phyloP scores from a whole-genome alignment of 2,329 filamentous ascomycete genomes.

The Colletotrichum lentis region DNA sequence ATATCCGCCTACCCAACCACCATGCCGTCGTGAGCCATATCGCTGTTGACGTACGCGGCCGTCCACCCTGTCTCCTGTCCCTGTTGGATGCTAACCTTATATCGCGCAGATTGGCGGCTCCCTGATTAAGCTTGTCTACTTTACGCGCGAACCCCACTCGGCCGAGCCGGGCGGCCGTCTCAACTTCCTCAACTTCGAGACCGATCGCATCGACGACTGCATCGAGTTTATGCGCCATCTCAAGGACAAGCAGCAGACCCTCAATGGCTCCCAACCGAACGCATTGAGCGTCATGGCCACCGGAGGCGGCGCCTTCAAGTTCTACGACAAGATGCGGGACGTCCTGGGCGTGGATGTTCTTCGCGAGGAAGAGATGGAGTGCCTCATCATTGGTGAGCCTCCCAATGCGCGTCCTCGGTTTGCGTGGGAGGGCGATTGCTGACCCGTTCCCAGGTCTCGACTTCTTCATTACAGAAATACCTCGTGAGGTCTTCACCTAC shows the following conservation, averaged over 20 bases:
- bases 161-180: slow-evolving; percentile 85
- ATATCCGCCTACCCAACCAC: slow-evolving; percentile 96
- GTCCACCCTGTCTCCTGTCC: slow-evolving; percentile 38
- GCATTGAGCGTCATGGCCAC: slow-evolving; percentile 94
- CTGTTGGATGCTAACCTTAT: slow-evolving; percentile 29
- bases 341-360: slow-evolving; percentile 86
- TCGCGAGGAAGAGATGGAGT: slow-evolving; percentile 98
- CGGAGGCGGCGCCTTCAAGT: slow-evolving; percentile 95
- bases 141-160: slow-evolving; percentile 84
- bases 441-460: slow-evolving; percentile 74
- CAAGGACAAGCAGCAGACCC: slow-evolving; percentile 79
- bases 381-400: slow-evolving; percentile 83
- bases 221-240: slow-evolving; percentile 89
- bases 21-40: slow-evolving; percentile 96
- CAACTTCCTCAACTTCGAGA: slow-evolving; percentile 97
- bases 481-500: slow-evolving; percentile 96
- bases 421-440: background rate
- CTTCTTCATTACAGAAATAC: slow-evolving; percentile 99
- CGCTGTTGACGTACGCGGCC: slow-evolving; percentile 81
- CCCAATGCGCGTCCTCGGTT: too few relatives aligned
- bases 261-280: slow-evolving; percentile 74
- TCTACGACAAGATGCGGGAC: slow-evolving; percentile 88
- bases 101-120: slow-evolving; percentile 84
- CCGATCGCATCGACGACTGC: slow-evolving; percentile 90
- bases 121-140: slow-evolving; percentile 95